Base-by-base conservation (phyloP, 495 filamentous ascomycete species). In the Halenospora varia region DNA sequence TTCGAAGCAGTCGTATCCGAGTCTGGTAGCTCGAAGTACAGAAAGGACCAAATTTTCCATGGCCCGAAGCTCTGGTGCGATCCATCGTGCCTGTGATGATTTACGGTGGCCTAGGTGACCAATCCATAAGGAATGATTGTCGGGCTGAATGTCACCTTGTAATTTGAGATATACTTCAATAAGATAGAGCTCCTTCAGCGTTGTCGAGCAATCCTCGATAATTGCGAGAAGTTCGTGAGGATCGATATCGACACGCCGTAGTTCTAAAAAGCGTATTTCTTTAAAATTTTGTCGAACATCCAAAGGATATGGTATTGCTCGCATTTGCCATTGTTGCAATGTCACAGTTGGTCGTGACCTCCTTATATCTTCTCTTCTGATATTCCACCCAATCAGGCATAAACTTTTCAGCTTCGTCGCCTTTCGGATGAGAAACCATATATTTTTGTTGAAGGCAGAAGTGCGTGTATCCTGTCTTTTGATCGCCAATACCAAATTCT, bases 91-190 rank as follows among this genome's bases (percentile, higher is more conserved):
- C 23, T 41, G 17, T 0, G 47, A 47, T 40, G 65, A 48, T 26
- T 25, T 45, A 18, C 8, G 1, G 6, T 29, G 13, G n/a, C 54
- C 61, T 0, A 26, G 19, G 44, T 55, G 46, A 9, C 66, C 66
- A 25, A 66, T 64, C 66, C 63, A 65, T 22, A 68, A 45, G 13
- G 46, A 25, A 3, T 15, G 48, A 15, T 47, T 44, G 3, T 26
- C 25, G 10, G 19, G 19, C 26, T 47, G 47, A 11, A 19, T 10
- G 8, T 9, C 3, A 10, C 51, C 49, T 24, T 46, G 10, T 13
- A 66, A 44, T 29, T 66, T 66, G 3, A 68, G 24, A 49, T 64
- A 63, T 2, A 66, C 63, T 19, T 66, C 61, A 57, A 55, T 64
- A 2, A 68, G 20, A 42, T 64, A 66, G 0, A 68, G 9, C 52